Evolutionary conservation across 495 filamentous ascomycete species (phyloP), one percentile per base, ranked within the genome.

Genomic region (Hypoxylon subgilvum): DNA sequence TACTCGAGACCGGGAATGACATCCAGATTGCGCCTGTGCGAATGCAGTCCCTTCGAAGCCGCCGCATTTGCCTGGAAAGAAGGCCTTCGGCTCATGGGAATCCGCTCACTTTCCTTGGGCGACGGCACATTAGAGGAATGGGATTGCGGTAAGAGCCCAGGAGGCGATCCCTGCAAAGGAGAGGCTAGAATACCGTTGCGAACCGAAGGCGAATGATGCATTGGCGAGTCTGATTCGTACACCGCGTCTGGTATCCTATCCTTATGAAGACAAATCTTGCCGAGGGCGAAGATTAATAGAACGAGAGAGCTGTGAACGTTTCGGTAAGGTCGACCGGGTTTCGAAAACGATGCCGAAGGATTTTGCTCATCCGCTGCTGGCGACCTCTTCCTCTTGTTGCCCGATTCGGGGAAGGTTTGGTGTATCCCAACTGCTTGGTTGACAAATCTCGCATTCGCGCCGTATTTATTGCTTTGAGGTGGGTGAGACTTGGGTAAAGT

Each of bases 1-100:
- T 96, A 95, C 13, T 90, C 87, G 51, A 97, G 73, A 0, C 94
- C 94, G 1, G 94, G 93, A 54, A 97, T 88, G 5, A 87, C 80
- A 66, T 96, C 91, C n/a, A 92, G 70, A 67, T 98, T 96, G 46
- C 84, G 78, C 38, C 69, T 76, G 17, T 74, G 57, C 4, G 72
- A 68, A 14, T 64, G 51, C 2, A 63, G 41, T 18, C 62, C 36
- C 38, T 45, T 66, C 1, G 67, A 57, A n/a, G 52, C 32, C 1
- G 56, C 57, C 17, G 36, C 22, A 4, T 60, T 68, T 8, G 76
- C 74, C 31, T 79, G 76, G 3, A 79, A 67, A 1, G 78, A 81
- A 6, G 72, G 46, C 21, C 78, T 67, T 39, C 77, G 66, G 56
- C 77, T 79, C 51, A 67, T 61, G 0, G 66, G 65, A 2, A 61